A percentile compares a stretch with the other conserved stretches of the same genome.
These are phyloP conservation scores for Orbilia oligospora DNA, from an alignment of 2,329 filamentous ascomycete species.

Conservation along the genomic window DNA sequence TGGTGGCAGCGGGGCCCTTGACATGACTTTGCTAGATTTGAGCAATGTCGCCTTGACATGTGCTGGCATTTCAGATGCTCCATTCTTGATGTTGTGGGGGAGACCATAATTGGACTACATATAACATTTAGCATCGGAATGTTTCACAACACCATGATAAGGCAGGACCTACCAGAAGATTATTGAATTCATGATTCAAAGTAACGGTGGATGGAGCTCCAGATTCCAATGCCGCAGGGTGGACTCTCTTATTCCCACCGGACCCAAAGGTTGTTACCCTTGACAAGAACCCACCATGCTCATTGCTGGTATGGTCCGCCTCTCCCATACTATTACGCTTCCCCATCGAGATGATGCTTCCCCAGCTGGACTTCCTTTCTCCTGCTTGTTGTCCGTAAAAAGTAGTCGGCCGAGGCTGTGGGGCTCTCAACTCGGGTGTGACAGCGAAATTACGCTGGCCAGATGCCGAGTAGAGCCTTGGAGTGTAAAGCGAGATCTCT, in stretches of 20 bases:
- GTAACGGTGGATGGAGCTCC: conserved; percentile 12
- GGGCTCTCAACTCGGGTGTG: conserved; percentile 34
- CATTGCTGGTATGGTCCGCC: conserved; percentile 6
- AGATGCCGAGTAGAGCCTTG: conserved; percentile 39
- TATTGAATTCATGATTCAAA: conserved; percentile 48
- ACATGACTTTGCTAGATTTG: conserved; percentile 55
- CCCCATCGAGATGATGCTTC: conserved; percentile 42
- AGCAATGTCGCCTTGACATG: conserved; percentile 54
- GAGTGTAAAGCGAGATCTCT: conserved; percentile 55
- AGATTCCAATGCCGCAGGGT: conserved; percentile 38
- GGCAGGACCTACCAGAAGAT: conserved; percentile 37
- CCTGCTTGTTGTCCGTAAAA: conserved; percentile 39
- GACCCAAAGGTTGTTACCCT: conserved; percentile 35
- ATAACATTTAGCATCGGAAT: conserved; percentile 18
- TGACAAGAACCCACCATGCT: conserved; percentile 28
- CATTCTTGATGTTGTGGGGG: conserved; percentile 55
- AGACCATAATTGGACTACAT: conserved; percentile 39
- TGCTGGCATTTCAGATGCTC: conserved; percentile 39
- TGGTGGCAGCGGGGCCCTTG: conserved; percentile 42
- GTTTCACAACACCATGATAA: neutral
- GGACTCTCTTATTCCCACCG: conserved; percentile 41
- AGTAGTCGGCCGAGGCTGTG: conserved; percentile 34
- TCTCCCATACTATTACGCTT: conserved; percentile 48
- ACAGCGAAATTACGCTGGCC: conserved; percentile 49
- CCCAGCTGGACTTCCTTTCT: conserved; percentile 54